Conservation (phyloP, 257 asterid genomes). For the Solanum bulbocastanum region DNA sequence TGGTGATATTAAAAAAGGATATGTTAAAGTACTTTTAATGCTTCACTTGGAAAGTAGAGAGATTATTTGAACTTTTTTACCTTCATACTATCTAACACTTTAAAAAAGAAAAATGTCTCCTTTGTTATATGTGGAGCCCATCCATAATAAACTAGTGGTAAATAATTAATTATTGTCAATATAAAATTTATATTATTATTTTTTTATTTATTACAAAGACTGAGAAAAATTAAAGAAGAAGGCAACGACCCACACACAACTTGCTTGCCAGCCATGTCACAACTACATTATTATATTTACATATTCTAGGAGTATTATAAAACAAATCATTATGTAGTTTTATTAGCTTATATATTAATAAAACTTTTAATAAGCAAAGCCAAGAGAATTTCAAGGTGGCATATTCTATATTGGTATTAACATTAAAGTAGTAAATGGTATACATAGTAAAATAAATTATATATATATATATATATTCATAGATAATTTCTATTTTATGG, state of each 20-base stretch:
- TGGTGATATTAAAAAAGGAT: not conserved
- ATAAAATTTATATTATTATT: not conserved
- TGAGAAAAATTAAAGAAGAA: not conserved
- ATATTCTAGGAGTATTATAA: not conserved
- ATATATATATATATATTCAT: no score
- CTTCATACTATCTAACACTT: not conserved
- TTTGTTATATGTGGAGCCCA: not conserved
- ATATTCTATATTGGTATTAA: slow-evolving; percentile 23
- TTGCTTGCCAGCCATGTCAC: slow-evolving; percentile 5
- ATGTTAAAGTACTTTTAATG: not conserved
- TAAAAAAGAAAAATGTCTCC: not conserved
- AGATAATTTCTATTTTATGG: not conserved
- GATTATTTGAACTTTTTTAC: not conserved
- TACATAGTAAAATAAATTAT: not conserved
- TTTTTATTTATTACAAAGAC: not conserved
- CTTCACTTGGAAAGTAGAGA: not conserved
- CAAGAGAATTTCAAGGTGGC: slow-evolving; percentile 16
- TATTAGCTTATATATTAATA: slow-evolving; percentile 5
- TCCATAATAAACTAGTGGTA: not conserved
- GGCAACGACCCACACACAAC: not conserved
- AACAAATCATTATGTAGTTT: slow-evolving; percentile 4
- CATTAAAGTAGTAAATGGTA: slow-evolving; percentile 7
- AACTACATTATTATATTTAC: not conserved
- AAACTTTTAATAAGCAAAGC: slow-evolving; percentile 19
- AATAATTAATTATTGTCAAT: not conserved